These are phyloP conservation scores for Solanum ossicruentum DNA, from an alignment of 257 asterid species.

Conservation along the genomic window DNA sequence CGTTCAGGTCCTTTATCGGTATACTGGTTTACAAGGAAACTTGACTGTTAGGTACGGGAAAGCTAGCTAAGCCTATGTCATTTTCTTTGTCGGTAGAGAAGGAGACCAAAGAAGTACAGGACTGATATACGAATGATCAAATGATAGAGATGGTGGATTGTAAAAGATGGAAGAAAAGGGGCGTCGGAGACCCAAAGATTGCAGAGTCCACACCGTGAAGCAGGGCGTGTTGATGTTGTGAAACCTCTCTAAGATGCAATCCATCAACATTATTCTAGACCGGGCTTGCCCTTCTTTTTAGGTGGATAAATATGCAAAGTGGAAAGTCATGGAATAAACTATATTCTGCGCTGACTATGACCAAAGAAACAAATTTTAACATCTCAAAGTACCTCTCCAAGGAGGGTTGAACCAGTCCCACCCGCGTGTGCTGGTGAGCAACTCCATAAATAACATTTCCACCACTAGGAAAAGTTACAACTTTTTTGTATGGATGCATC, in stretches of 20 bases:
- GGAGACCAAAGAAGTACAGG: background rate
- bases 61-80: background rate
- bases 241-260: background rate
- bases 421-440: slow-evolving; percentile 74
- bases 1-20: background rate
- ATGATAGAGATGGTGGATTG: background rate
- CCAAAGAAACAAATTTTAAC: background rate
- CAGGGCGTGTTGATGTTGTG: background rate
- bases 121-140: background rate
- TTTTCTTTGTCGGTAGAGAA: background rate
- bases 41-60: background rate
- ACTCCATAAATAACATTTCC: slow-evolving; percentile 67
- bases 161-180: background rate
- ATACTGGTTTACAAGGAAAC: background rate
- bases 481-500: slow-evolving; percentile 24
- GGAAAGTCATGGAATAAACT: background rate
- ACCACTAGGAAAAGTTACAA: slow-evolving; percentile 30
- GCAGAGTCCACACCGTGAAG: background rate
- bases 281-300: background rate
- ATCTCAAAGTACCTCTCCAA: slow-evolving; percentile 43
- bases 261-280: background rate
- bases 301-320: background rate
- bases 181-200: background rate
- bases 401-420: slow-evolving; percentile 39
- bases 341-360: background rate